Evolutionary conservation across 1,139 yeast species (phyloP).

Genomic region (Lodderomyces orthopsilosis): DNA sequence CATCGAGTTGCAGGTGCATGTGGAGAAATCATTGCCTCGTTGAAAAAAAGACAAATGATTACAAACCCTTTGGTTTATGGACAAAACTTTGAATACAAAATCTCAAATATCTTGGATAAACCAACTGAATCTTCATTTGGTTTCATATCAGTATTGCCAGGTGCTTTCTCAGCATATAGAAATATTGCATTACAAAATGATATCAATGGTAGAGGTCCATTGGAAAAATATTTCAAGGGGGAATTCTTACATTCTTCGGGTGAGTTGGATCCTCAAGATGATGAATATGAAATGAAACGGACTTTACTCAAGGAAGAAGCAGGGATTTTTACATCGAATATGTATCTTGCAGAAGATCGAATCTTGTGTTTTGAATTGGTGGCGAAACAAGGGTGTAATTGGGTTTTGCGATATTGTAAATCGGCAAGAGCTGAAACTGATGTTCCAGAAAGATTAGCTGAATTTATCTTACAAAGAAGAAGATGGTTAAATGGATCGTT

Average conservation of each 20-base stretch:
- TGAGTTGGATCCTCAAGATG: constrained; percentile 46
- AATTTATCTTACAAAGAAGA: constrained; percentile 47
- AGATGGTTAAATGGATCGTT: constrained; percentile 53
- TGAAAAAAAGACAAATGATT: constrained; percentile 38
- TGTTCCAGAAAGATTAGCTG: constrained; percentile 48
- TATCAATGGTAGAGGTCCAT: constrained; percentile 43
- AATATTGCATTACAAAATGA: constrained; percentile 43
- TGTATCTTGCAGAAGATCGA: constrained; percentile 53
- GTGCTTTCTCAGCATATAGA: constrained; percentile 47
- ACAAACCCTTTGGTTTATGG: constrained; percentile 49
- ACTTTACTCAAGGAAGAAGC: constrained; percentile 44
- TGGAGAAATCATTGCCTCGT: constrained; percentile 48
- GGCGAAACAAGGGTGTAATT: constrained; percentile 42
- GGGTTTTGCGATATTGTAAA: constrained; percentile 47
- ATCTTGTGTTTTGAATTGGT: constrained; percentile 49
- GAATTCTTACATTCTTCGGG: constrained; percentile 48
- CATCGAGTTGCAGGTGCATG: constrained; percentile 52
- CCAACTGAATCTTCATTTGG: constrained; percentile 49
- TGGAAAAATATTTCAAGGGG: constrained; percentile 49
- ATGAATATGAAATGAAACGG: constrained; percentile 41
- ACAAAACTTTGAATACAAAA: constrained; percentile 48
- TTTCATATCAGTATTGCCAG: constrained; percentile 46
- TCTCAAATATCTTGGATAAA: constrained; percentile 45
- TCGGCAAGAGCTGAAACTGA: constrained; percentile 50
- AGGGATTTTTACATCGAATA: constrained; percentile 49